A percentile compares a stretch with the other conserved stretches of the same genome.
Evolutionary conservation across 306 rosid genomes (phyloP).

Genomic region (Inga oerstediana): DNA sequence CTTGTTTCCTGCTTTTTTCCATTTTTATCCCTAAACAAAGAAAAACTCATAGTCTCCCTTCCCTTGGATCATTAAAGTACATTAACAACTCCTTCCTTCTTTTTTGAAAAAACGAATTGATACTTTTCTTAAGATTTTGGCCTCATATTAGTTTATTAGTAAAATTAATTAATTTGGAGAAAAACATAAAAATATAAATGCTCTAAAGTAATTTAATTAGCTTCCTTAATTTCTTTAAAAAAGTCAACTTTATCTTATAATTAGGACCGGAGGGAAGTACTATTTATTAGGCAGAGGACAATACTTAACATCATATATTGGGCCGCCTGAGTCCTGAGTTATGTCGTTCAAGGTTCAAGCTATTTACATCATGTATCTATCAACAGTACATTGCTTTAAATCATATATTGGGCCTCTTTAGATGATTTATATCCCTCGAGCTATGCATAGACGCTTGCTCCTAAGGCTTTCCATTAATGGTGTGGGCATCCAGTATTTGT

Average conservation of each 20-base stretch:
- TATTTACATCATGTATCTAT: background rate
- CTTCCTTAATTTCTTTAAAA: no score
- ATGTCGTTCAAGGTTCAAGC: background rate
- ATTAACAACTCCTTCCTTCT: background rate
- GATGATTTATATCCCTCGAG: background rate
- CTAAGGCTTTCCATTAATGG: background rate
- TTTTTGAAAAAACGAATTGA: background rate
- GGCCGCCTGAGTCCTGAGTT: background rate
- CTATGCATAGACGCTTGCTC: background rate
- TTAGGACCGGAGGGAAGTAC: no score
- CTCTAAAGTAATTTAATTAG: no score
- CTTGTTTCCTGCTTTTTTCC: background rate
- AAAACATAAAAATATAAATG: no score
- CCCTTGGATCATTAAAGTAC: background rate
- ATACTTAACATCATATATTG: background rate
- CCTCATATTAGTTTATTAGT: no score
- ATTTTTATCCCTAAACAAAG: background rate
- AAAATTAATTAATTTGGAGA: no score
- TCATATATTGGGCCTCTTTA: conserved; percentile 2
- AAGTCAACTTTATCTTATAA: no score
- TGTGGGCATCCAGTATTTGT: background rate
- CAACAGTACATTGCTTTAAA: background rate
- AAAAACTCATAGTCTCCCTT: background rate
- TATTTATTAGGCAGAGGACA: conserved; percentile 17
- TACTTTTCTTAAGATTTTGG: background rate